These are phyloP conservation scores for Pseudoperonospora humuli DNA, from an alignment of 352 stramenopile genomes.

Conservation along the genomic window DNA sequence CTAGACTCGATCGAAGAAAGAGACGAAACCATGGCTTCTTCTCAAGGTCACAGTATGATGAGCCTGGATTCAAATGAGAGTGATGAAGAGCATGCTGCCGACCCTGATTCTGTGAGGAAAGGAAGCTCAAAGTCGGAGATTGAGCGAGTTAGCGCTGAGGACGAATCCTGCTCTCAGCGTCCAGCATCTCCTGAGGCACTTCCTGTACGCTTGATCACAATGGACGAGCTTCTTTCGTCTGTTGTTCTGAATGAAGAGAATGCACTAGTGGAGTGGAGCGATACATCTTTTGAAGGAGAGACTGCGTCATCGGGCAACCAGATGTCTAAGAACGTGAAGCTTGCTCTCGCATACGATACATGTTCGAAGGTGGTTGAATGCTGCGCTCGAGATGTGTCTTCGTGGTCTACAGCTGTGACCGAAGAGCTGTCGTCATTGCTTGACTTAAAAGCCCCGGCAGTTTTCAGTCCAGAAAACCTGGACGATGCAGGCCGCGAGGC, in stretches of 20 bases:
- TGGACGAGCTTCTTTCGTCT: conserved; percentile 35
- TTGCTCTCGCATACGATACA: conserved; percentile 28
- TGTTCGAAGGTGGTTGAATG: conserved; percentile 39
- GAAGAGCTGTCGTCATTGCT: conserved; percentile 48
- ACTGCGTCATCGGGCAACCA: not conserved
- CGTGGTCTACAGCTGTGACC: conserved; percentile 33
- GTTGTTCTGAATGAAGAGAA: conserved; percentile 21
- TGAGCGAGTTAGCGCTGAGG: conserved; percentile 41
- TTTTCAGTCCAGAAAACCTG: conserved; percentile 36
- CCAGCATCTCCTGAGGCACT: conserved; percentile 3
- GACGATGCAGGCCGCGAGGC: conserved; percentile 25
- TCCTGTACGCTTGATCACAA: conserved; percentile 26
- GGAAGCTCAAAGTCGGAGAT: conserved; percentile 75
- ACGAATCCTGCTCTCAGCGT: conserved; percentile 8
- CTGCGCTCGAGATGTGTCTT: conserved; percentile 38
- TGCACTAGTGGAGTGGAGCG: conserved; percentile 3
- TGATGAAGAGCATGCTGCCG: conserved; percentile 42
- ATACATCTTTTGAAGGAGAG: conserved; percentile 21
- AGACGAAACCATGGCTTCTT: conserved; percentile 50
- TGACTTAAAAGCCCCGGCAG: conserved; percentile 28
- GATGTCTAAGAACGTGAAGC: conserved; percentile 22
- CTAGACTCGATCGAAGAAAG: conserved; percentile 61
- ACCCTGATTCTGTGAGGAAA: conserved; percentile 47
- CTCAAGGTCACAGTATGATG: conserved; percentile 54
- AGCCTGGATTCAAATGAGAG: conserved; percentile 61